Base-by-base conservation (phyloP, 768 basidiomycete genomes). In the Xerocomellus amylosporus region DNA sequence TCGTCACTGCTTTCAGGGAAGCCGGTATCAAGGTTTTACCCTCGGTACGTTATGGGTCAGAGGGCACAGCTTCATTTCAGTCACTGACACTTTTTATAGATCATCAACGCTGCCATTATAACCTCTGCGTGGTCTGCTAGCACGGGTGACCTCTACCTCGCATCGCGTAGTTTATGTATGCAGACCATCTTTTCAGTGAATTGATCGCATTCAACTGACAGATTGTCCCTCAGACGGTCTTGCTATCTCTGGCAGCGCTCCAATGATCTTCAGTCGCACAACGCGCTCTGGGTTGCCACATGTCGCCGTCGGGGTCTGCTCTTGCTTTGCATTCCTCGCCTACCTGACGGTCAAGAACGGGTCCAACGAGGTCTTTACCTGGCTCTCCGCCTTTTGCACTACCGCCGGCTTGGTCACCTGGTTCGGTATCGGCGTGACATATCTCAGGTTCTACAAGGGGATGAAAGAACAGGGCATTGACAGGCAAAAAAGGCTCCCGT, bases 201-300 rank as follows among this genome's bases (percentile, higher is more conserved):
- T 2, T 2, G n/a, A n/a, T 19, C n/a, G n/a, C n/a, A n/a, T 2
- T 10, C 8, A 38, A n/a, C 37, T 38, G 4, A 38, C n/a, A 9
- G 67, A 26, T 59, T 34, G 71, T 73, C 54, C 55, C 73, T 0
- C 73, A 84, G 56, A 84, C 59, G 79, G 79, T 58, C 75, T 85
- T 8, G 78, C 84, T 6, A 55, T 75, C 48, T 73, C 74, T n/a
- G 77, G 79, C 1, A 77, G 80, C 49, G 82, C 83, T 0, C 84
- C 84, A 1, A 73, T 67, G 50, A 62, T 85, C 46, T 84, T 86
- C 52, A 46, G 62, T n/a, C 69, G 73, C 49, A 76, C 77, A 2
- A 64, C 66, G 14, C 57, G 55, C 14, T 50, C 60, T 5, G 73
- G 83, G 38, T 62, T 83, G 2, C 83, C 82, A 2, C 77, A 75